Base-by-base conservation (phyloP, 2,329 filamentous ascomycete species). In the Chalaropsis ovoidea region DNA sequence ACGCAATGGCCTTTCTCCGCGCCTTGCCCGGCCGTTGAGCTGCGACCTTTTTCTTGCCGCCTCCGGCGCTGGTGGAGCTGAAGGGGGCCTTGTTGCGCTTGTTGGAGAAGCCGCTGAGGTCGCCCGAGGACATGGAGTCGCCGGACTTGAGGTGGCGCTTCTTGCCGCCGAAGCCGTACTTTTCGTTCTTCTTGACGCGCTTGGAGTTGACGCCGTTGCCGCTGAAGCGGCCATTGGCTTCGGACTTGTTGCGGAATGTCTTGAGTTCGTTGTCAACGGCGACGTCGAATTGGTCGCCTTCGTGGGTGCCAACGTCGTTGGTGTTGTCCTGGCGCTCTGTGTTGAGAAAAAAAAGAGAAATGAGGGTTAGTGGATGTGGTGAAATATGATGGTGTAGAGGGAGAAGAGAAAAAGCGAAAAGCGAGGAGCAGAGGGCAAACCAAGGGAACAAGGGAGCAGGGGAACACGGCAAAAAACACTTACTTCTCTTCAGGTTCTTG, bases 91-190 rank as follows among this genome's bases (percentile, higher is more conserved):
- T 67, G 47, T 69, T 69, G 52, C 85, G 88, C 80, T 87, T 90
- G 45, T 81, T 82, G 65, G 87, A 91, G 78, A 95, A 97, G 1
- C 83, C 85, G 68, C 84, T 84, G 70, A 95, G 77, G 75, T 99
- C 94, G 68, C 84, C 87, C 60, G 86, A 91, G 69, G 89, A 95
- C 68, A 82, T 74, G 61, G 92, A 91, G 76, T 96, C 92, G 70
- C 90, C 90, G 68, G 91, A 96, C 84, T 99, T 99, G 66, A 82
- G 77, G 74, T 91, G 86, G 65, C 88, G 82, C 82, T 99, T 99
- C 85, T 96, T 96, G 71, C 94, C 94, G 68, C 94, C 94, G 73
- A 93, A 96, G 27, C 94, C 94, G 75, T 87, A 97, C 79, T 96
- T 96, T 70, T 89, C 83, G 74, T 99, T 87, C 80, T 95, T 96